phyloP scores from a whole-genome alignment of 2,329 filamentous ascomycete species.

The Alternaria sp. region DNA sequence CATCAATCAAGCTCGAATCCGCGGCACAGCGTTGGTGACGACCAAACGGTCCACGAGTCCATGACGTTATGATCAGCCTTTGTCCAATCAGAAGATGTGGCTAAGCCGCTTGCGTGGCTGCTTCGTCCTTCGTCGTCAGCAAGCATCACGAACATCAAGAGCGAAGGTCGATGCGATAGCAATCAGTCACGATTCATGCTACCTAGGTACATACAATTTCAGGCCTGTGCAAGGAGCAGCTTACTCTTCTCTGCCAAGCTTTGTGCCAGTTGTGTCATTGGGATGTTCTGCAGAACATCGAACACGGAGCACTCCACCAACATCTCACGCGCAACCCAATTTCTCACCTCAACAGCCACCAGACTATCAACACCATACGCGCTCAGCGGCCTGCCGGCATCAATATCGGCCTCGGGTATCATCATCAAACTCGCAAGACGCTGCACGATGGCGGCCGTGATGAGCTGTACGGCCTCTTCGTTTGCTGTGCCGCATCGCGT shows the following conservation, averaged over 20 bases:
- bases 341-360: constrained; percentile 26
- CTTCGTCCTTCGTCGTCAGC: not conserved
- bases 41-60: not conserved
- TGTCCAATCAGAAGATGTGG: constrained; percentile 7
- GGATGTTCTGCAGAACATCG: constrained; percentile 13
- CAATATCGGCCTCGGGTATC: constrained; percentile 20
- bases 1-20: not conserved
- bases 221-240: not conserved
- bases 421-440: constrained; percentile 15
- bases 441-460: constrained; percentile 5
- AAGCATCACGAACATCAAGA: not conserved
- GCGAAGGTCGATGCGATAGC: not conserved
- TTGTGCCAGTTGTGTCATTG: constrained; percentile 10
- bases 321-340: constrained; percentile 12
- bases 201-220: not conserved
- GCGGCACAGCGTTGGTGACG: not conserved
- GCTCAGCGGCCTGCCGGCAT: constrained; percentile 23
- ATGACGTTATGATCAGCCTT: constrained; percentile 9
- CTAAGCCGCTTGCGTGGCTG: not conserved
- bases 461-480: constrained; percentile 8
- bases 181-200: not conserved
- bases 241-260: constrained; percentile 16
- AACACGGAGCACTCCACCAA: constrained; percentile 11
- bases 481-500: constrained; percentile 1
- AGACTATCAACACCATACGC: constrained; percentile 28